Percentiles rank a stretch among this genome's conserved stretches.
Conservation (phyloP, 495 filamentous ascomycete genomes). For the Lophiostoma macrostomum region DNA sequence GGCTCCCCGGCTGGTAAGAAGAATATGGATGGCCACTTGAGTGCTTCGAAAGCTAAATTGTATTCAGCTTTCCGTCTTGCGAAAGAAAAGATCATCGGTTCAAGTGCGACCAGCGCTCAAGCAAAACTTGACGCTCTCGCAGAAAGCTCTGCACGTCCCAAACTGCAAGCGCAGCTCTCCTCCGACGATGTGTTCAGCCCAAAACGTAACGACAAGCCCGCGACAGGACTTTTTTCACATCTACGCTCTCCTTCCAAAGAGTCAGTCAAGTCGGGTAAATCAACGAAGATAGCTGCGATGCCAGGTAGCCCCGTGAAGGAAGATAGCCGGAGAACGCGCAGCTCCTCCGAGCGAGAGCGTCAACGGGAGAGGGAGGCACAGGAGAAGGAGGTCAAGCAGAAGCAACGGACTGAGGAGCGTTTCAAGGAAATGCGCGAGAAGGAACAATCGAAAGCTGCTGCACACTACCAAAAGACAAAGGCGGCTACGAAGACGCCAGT, state of each 20-base stretch:
- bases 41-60: conserved; percentile 82
- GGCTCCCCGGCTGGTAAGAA: conserved; percentile 64
- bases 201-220: conserved; percentile 23
- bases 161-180: conserved; percentile 23
- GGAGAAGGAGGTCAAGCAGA: conserved; percentile 61
- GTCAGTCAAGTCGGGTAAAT: conserved; percentile 19
- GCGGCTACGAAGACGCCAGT: conserved; percentile 39
- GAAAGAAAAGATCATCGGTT: conserved; percentile 76
- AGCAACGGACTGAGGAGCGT: conserved; percentile 52
- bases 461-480: conserved; percentile 34
- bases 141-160: conserved; percentile 33
- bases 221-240: conserved; percentile 19
- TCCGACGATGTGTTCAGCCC: conserved; percentile 32
- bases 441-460: conserved; percentile 48
- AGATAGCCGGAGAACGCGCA: conserved; percentile 60
- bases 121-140: conserved; percentile 62
- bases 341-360: conserved; percentile 71
- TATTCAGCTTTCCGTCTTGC: conserved; percentile 85
- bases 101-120: conserved; percentile 72
- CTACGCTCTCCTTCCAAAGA: conserved; percentile 28
- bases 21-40: conserved; percentile 72
- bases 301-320: conserved; percentile 27
- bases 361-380: conserved; percentile 57
- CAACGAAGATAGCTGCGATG: conserved; percentile 36
- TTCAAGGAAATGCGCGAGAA: conserved; percentile 63